Evolutionary conservation across 129 eudicot species (phyloP).

Genomic region (Ambrosia trifida): DNA sequence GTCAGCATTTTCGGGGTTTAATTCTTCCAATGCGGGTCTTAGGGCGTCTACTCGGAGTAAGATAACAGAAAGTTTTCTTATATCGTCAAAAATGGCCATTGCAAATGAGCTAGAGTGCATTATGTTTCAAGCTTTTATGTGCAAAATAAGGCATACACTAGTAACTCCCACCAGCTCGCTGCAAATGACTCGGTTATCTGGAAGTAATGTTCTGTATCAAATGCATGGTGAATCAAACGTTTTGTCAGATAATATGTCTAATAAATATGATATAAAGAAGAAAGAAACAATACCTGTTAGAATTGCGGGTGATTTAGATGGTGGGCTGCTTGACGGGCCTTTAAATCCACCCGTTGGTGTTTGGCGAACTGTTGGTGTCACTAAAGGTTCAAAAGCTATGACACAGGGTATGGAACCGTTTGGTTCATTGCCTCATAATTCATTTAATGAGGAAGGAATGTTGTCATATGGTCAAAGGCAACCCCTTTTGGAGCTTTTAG

Average conservation of each 20-base stretch:
- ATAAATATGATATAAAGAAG: slow-evolving; percentile 70
- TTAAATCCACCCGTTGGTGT: slow-evolving; percentile 89
- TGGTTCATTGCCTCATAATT: slow-evolving; percentile 53
- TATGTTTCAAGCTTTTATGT: slow-evolving; percentile 90
- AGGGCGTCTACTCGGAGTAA: slow-evolving; percentile 39
- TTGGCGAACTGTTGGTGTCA: slow-evolving; percentile 92
- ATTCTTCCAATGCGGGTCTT: slow-evolving; percentile 45
- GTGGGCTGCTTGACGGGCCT: slow-evolving; percentile 70
- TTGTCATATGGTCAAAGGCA: slow-evolving; percentile 73
- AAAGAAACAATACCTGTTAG: slow-evolving; percentile 79
- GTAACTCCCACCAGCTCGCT: slow-evolving; percentile 45
- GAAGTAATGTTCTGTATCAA: slow-evolving; percentile 50
- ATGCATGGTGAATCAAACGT: slow-evolving; percentile 54
- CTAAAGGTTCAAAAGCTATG: slow-evolving; percentile 67
- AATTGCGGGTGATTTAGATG: slow-evolving; percentile 87
- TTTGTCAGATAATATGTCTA: slow-evolving; percentile 43
- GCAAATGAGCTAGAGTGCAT: slow-evolving; percentile 90
- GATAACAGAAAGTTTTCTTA: slow-evolving; percentile 41
- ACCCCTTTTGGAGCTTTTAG: slow-evolving; percentile 90
- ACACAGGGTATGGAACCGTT: slow-evolving; percentile 57
- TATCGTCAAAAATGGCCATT: slow-evolving; percentile 56
- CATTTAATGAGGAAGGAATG: slow-evolving; percentile 75
- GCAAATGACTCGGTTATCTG: slow-evolving; percentile 49
- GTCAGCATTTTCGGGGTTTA: slow-evolving; percentile 43
- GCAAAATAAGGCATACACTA: slow-evolving; percentile 73